Evolutionary conservation across 495 filamentous ascomycete species (phyloP).

Genomic region (Penicillium longicatenatum): DNA sequence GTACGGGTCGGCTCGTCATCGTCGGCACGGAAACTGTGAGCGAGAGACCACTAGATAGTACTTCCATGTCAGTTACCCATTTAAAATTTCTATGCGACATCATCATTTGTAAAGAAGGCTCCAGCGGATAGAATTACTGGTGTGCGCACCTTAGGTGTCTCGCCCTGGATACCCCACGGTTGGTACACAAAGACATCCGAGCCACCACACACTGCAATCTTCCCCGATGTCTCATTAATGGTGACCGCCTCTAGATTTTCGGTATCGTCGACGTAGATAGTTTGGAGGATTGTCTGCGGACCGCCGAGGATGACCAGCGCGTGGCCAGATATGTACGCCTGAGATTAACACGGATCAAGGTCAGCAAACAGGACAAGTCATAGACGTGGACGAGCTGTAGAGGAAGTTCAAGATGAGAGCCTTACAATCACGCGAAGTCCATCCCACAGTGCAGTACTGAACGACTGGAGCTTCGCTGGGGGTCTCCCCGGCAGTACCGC

Average conservation of each 20-base stretch:
- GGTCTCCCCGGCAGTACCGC: constrained; percentile 89
- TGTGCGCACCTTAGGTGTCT: constrained; percentile 53
- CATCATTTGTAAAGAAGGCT: neutral
- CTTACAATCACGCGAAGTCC: constrained; percentile 77
- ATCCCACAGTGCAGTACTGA: constrained; percentile 84
- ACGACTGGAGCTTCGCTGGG: constrained; percentile 84
- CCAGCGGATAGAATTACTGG: neutral
- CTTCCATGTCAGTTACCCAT: constrained; percentile 14
- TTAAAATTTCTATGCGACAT: neutral
- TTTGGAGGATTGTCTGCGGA: constrained; percentile 78
- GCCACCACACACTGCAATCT: constrained; percentile 74
- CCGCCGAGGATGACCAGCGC: constrained; percentile 80
- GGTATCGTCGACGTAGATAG: constrained; percentile 82
- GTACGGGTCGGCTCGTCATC: constrained; percentile 54
- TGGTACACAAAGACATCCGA: constrained; percentile 73
- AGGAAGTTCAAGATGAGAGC: neutral
- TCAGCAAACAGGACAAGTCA: constrained; percentile 14
- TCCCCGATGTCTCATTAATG: constrained; percentile 80
- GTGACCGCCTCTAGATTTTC: constrained; percentile 69
- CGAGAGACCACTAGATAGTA: constrained; percentile 57
- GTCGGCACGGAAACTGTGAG: constrained; percentile 42
- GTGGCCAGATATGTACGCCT: constrained; percentile 90
- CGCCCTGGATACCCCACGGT: constrained; percentile 70
- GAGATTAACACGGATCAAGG: constrained; percentile 16
- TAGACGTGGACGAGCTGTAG: constrained; percentile 6